phyloP scores from a whole-genome alignment of 257 asterid species.

The Cruciata laevipes region DNA sequence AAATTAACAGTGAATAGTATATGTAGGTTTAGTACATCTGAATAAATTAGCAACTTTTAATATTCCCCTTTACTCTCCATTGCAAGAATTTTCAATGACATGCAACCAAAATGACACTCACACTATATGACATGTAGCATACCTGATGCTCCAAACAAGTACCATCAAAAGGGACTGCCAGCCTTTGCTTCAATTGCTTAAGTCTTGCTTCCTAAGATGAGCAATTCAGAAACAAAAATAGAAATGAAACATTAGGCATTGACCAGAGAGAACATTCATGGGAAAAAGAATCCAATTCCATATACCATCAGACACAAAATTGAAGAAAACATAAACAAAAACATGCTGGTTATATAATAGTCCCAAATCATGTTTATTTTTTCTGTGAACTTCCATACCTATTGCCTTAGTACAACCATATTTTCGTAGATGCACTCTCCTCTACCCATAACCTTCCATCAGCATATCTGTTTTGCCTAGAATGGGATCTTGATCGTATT shows the following conservation, averaged over 20 bases:
- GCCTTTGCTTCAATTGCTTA: slow-evolving; percentile 63
- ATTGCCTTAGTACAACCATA: neutral
- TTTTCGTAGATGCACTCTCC: neutral
- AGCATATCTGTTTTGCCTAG: too few relatives aligned
- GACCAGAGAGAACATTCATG: neutral
- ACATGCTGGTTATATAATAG: neutral
- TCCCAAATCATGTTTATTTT: neutral
- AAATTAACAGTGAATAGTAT: too few relatives aligned
- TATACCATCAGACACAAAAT: neutral
- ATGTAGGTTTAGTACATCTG: too few relatives aligned
- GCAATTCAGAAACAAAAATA: slow-evolving; percentile 15
- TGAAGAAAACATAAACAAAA: neutral
- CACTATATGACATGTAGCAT: slow-evolving; percentile 19
- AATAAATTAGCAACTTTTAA: too few relatives aligned
- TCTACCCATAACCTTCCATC: neutral
- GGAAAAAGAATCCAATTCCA: neutral
- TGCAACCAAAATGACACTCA: slow-evolving; percentile 1
- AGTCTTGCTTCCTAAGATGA: slow-evolving; percentile 71
- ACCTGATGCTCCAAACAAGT: slow-evolving; percentile 74
- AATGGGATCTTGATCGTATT: too few relatives aligned
- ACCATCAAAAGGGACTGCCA: slow-evolving; percentile 83
- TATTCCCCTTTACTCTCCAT: too few relatives aligned
- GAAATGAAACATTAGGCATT: slow-evolving; percentile 5
- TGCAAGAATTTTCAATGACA: too few relatives aligned
- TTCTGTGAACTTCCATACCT: neutral